phyloP scores from a whole-genome alignment of 192 early-diverging fungal genomes.

The Gigaspora rosea region DNA sequence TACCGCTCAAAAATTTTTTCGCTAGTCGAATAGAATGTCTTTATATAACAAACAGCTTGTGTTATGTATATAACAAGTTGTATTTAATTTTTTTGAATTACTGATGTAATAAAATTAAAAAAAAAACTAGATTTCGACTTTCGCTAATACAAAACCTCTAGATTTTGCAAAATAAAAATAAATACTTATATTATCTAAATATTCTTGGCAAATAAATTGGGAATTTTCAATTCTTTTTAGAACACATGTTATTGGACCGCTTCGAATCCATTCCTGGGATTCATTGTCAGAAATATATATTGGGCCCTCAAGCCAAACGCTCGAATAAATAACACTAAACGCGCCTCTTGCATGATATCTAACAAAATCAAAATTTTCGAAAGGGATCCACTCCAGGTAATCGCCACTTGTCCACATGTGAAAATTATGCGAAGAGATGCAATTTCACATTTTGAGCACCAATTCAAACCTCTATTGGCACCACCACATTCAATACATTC shows the following conservation, averaged over 20 bases:
- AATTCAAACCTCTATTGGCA: neutral
- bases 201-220: neutral
- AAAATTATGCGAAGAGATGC: neutral
- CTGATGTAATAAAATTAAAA: too few relatives aligned
- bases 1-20: too few relatives aligned
- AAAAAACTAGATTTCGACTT: too few relatives aligned
- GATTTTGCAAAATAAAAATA: too few relatives aligned
- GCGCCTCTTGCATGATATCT: neutral
- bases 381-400: slow-evolving; percentile 1
- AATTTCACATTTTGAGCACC: slow-evolving; percentile 1
- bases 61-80: too few relatives aligned
- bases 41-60: too few relatives aligned
- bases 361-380: neutral
- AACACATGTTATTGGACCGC: slow-evolving; percentile 1
- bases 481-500: too few relatives aligned
- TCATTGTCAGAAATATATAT: slow-evolving; percentile 1
- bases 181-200: neutral
- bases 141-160: too few relatives aligned
- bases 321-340: neutral
- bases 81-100: too few relatives aligned
- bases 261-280: neutral
- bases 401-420: slow-evolving; percentile 10
- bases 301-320: slow-evolving; percentile 11
- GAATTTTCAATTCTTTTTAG: neutral
- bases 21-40: too few relatives aligned